phyloP scores from a whole-genome alignment of 208 protist genomes.

The Trypanosoma cruzi region DNA sequence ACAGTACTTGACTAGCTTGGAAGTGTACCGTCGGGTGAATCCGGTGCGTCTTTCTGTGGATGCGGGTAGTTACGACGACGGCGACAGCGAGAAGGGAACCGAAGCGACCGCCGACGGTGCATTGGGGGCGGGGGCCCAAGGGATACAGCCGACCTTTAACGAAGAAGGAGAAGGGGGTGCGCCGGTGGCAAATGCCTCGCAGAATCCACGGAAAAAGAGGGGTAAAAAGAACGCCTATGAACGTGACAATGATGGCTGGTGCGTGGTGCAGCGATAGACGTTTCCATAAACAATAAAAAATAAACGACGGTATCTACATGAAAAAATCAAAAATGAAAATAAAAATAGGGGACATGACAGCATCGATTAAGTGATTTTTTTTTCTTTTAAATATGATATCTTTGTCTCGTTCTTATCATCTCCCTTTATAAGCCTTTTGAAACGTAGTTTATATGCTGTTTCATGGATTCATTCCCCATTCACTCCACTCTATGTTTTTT shows the following conservation, averaged over 20 bases:
- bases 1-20: conserved; percentile 47
- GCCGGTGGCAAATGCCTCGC: conserved; percentile 4
- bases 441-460: background rate
- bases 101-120: background rate
- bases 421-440: no score
- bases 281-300: background rate
- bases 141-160: conserved; percentile 7
- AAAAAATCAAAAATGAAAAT: conserved; percentile 6
- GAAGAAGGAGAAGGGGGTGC: conserved; percentile 25
- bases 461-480: background rate
- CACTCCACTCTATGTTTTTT: background rate
- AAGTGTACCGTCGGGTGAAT: conserved; percentile 66
- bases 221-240: conserved; percentile 74
- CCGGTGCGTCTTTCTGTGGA: conserved; percentile 71
- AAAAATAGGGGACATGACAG: background rate
- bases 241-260: conserved; percentile 69
- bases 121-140: conserved; percentile 10
- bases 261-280: conserved; percentile 24
- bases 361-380: background rate
- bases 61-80: conserved; percentile 28
- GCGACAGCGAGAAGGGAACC: background rate
- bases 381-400: background rate
- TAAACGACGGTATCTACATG: background rate
- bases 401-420: background rate
- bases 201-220: conserved; percentile 30